These are phyloP conservation scores for Flaveria robusta DNA, from an alignment of 129 eudicot genomes.

Conservation along the genomic window DNA sequence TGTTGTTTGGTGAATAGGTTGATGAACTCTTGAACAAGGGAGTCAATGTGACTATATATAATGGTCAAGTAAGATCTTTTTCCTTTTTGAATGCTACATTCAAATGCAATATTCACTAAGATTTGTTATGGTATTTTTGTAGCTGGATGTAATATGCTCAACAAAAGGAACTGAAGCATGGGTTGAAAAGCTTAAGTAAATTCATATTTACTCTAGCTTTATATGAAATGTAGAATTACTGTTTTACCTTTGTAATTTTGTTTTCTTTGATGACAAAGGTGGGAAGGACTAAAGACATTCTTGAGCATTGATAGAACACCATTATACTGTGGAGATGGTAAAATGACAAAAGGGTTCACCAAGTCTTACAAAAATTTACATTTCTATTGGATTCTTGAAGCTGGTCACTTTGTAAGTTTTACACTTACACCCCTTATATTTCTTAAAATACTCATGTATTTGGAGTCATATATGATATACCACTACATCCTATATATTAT, in stretches of 20 bases:
- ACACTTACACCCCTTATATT: neutral
- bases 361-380: constrained; percentile 68
- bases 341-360: constrained; percentile 61
- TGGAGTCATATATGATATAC: neutral
- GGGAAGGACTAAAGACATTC: constrained; percentile 84
- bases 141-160: constrained; percentile 91
- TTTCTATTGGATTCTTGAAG: constrained; percentile 92
- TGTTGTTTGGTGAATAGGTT: constrained; percentile 46
- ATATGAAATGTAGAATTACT: constrained; percentile 6
- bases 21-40: constrained; percentile 78
- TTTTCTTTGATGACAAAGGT: constrained; percentile 43
- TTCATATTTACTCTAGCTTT: neutral
- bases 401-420: constrained; percentile 93
- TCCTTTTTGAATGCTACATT: neutral
- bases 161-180: constrained; percentile 91
- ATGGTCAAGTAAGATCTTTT: constrained; percentile 74
- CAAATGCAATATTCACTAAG: neutral
- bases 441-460: neutral
- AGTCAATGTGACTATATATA: constrained; percentile 84
- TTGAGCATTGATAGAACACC: constrained; percentile 62
- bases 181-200: constrained; percentile 89
- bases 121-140: constrained; percentile 26
- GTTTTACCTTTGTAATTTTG: constrained; percentile 21
- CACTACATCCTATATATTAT: neutral
- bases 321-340: constrained; percentile 51